Conservation (phyloP, 176 grass and related monocot species). For the Carex myosuroides region DNA sequence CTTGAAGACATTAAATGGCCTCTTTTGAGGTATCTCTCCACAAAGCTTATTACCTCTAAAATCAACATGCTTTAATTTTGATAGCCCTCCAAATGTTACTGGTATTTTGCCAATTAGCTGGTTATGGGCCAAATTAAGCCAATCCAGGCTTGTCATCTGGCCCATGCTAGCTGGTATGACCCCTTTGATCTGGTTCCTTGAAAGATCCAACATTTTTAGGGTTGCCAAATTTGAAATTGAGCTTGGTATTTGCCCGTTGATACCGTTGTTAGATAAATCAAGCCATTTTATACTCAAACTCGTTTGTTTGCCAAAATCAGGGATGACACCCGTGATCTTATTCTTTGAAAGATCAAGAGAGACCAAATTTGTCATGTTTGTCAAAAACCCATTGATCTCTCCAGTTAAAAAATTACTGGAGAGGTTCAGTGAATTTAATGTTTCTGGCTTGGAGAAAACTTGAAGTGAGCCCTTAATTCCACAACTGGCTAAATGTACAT, state of each 20-base stretch:
- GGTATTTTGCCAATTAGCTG: constrained; percentile 59
- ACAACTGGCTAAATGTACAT: constrained; percentile 39
- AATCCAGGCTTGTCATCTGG: constrained; percentile 35
- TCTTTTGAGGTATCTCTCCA: constrained; percentile 53
- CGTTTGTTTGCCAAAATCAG: constrained; percentile 27
- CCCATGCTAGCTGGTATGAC: constrained; percentile 48
- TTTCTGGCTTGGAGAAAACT: constrained; percentile 25
- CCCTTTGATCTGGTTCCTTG: constrained; percentile 48
- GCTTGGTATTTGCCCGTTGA: constrained; percentile 53
- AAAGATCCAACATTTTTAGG: constrained; percentile 54
- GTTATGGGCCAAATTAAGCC: constrained; percentile 57
- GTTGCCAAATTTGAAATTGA: constrained; percentile 35
- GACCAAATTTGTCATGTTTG: constrained; percentile 39
- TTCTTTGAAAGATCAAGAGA: constrained; percentile 59
- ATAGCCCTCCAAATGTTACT: constrained; percentile 33
- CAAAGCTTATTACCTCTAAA: constrained; percentile 64
- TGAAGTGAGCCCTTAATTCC: constrained; percentile 22
- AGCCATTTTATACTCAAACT: constrained; percentile 39
- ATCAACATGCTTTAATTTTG: constrained; percentile 44
- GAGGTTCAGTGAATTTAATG: constrained; percentile 48
- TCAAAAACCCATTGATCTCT: constrained; percentile 36
- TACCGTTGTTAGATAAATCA: constrained; percentile 45
- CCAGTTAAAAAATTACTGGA: constrained; percentile 56
- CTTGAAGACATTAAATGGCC: constrained; percentile 54
- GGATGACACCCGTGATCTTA: constrained; percentile 46